Conservation (phyloP, 768 basidiomycete genomes). For the Suillus ampliporus region DNA sequence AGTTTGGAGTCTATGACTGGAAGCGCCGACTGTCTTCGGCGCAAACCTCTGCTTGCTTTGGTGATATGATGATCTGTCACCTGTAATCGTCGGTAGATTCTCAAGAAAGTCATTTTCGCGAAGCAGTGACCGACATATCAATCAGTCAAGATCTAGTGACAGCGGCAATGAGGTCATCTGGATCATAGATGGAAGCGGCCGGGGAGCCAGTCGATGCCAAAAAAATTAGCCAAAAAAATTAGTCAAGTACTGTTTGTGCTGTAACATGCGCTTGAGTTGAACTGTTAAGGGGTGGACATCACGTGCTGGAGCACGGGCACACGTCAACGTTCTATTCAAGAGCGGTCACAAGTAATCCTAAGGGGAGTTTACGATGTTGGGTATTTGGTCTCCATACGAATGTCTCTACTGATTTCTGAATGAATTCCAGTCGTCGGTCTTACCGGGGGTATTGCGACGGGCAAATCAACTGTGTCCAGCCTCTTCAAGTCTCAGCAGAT, state of each 20-base stretch:
- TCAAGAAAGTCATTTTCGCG: not conserved
- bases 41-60: not conserved
- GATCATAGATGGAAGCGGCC: not conserved
- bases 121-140: not conserved
- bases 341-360: not conserved
- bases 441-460: conserved; percentile 95
- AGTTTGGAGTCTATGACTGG: not conserved
- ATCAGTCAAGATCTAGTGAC: not conserved
- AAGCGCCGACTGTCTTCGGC: not conserved
- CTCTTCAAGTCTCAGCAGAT: conserved; percentile 69
- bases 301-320: too few species aligned
- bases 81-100: not conserved
- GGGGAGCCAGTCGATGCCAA: not conserved
- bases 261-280: too few species aligned
- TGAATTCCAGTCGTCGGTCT: conserved; percentile 79
- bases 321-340: not conserved
- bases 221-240: not conserved
- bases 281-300: too few species aligned
- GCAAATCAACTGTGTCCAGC: conserved; percentile 91
- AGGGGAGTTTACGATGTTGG: conserved; percentile 1
- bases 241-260: not conserved
- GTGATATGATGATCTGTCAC: not conserved
- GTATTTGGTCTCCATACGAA: not conserved
- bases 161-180: too few species aligned
- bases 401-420: not conserved